Percentiles rank a stretch among this genome's conserved stretches.
Evolutionary conservation across 768 basidiomycete genomes (phyloP).

Genomic region (Rhodosporidiobolus sp.): DNA sequence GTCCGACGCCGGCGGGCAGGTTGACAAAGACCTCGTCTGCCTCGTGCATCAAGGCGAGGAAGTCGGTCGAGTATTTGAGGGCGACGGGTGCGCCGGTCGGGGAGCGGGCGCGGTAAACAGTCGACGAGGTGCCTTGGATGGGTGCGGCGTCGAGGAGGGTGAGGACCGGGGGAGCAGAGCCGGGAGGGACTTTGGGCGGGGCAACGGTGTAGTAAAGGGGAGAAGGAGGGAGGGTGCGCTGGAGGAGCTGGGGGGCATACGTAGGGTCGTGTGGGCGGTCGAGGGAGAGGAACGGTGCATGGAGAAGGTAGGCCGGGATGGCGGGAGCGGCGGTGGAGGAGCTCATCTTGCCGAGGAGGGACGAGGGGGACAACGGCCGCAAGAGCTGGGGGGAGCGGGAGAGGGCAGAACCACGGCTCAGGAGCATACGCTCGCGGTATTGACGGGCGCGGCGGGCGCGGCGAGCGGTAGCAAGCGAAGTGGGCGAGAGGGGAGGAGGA

Average conservation of each 20-base stretch:
- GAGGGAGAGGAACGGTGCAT: conserved; percentile 28
- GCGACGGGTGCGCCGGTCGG: conserved; percentile 6
- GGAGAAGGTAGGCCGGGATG: conserved; percentile 26
- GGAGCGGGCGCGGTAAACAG: conserved; percentile 23
- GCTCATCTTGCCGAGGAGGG: not conserved
- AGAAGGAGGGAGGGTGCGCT: conserved; percentile 29
- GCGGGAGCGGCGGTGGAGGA: not conserved
- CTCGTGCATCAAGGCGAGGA: conserved; percentile 11
- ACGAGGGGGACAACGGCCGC: not conserved
- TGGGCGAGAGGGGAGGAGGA: not conserved
- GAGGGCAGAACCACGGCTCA: not conserved
- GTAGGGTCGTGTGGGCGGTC: not conserved
- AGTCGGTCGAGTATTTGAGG: conserved; percentile 21
- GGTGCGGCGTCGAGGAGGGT: not conserved
- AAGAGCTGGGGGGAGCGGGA: not conserved
- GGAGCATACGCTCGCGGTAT: not conserved
- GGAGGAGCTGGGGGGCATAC: conserved; percentile 1
- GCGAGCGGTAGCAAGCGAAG: not conserved
- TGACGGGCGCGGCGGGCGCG: too few species aligned
- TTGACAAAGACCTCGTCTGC: conserved; percentile 32
- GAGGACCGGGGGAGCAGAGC: conserved; percentile 2
- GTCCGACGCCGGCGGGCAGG: conserved; percentile 3
- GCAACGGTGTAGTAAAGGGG: conserved; percentile 27
- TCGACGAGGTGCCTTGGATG: not conserved
- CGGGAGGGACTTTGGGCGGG: not conserved